Conservation (phyloP, 2,329 filamentous ascomycete species). For the Trichoderma semiorbis region DNA sequence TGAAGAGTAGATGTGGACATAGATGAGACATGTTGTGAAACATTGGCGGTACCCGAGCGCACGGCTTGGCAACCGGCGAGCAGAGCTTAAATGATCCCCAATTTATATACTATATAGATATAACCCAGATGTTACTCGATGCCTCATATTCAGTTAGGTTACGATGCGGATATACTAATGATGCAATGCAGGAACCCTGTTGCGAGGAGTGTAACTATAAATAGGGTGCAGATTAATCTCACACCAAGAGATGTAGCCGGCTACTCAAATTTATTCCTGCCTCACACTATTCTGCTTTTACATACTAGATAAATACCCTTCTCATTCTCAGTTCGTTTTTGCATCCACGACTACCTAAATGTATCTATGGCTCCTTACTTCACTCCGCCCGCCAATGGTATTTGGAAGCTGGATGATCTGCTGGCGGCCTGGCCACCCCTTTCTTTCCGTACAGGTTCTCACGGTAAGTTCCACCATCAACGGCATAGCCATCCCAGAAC, state of each 20-base stretch:
- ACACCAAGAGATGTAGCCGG: neutral
- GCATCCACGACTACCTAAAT: no score
- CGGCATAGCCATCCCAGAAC: constrained; percentile 50
- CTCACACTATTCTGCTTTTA: neutral
- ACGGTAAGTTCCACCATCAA: constrained; percentile 41
- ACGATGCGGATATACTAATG: neutral
- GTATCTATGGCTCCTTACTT: neutral
- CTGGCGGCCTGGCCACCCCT: constrained; percentile 34
- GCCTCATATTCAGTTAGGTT: neutral
- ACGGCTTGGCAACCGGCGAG: neutral
- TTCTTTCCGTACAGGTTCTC: constrained; percentile 40
- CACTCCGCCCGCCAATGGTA: constrained; percentile 39
- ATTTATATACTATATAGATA: neutral
- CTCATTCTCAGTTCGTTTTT: neutral
- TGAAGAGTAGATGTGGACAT: neutral
- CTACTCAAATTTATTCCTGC: neutral
- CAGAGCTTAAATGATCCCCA: neutral
- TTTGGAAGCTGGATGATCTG: constrained; percentile 38
- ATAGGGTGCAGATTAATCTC: neutral
- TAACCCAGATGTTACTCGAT: neutral
- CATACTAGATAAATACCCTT: neutral
- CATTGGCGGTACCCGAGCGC: neutral
- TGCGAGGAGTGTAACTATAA: neutral
- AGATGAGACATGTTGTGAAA: neutral
- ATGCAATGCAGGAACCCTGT: neutral